These are phyloP conservation scores for Pseudonitzschia delicatissima DNA, from an alignment of 108 stramenopile genomes.

Conservation along the genomic window DNA sequence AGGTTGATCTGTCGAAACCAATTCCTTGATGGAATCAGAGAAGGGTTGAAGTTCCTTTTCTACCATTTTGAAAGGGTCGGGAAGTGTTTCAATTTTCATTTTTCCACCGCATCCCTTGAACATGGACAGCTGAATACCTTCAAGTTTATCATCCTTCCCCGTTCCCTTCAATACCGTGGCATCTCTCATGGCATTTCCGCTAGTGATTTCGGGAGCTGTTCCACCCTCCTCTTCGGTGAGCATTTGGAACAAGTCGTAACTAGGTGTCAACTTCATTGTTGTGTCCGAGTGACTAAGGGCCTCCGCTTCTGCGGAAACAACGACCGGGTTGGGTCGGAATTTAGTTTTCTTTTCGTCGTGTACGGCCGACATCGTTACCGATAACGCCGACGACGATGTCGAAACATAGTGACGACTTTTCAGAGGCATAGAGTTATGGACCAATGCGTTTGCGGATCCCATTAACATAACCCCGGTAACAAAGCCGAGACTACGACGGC, in stretches of 20 bases:
- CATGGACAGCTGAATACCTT: slow-evolving; percentile 50
- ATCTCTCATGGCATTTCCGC: slow-evolving; percentile 75
- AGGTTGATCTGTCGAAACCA: slow-evolving; percentile 95
- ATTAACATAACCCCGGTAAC: slow-evolving; percentile 18
- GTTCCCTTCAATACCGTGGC: slow-evolving; percentile 40
- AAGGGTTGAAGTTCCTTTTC: slow-evolving; percentile 93
- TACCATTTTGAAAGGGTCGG: slow-evolving; percentile 87
- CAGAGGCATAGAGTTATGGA: slow-evolving; percentile 12
- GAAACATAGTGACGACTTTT: slow-evolving; percentile 1
- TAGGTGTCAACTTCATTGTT: slow-evolving; percentile 85
- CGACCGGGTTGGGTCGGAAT: slow-evolving; percentile 63
- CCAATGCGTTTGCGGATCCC: slow-evolving; percentile 22
- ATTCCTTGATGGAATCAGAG: slow-evolving; percentile 91
- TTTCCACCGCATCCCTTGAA: slow-evolving; percentile 58
- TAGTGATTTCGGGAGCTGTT: slow-evolving; percentile 37
- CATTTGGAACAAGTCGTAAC: slow-evolving; percentile 81
- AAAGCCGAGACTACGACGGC: slow-evolving; percentile 9
- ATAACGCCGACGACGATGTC: not conserved
- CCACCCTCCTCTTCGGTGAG: slow-evolving; percentile 77
- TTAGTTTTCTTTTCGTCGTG: slow-evolving; percentile 25
- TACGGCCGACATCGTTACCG: slow-evolving; percentile 35
- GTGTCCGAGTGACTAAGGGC: slow-evolving; percentile 80
- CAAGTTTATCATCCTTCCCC: slow-evolving; percentile 50
- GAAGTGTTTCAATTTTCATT: slow-evolving; percentile 64
- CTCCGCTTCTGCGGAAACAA: slow-evolving; percentile 80